Base-by-base conservation (phyloP, 2,329 filamentous ascomycete species). In the Trichoderma harzianum region DNA sequence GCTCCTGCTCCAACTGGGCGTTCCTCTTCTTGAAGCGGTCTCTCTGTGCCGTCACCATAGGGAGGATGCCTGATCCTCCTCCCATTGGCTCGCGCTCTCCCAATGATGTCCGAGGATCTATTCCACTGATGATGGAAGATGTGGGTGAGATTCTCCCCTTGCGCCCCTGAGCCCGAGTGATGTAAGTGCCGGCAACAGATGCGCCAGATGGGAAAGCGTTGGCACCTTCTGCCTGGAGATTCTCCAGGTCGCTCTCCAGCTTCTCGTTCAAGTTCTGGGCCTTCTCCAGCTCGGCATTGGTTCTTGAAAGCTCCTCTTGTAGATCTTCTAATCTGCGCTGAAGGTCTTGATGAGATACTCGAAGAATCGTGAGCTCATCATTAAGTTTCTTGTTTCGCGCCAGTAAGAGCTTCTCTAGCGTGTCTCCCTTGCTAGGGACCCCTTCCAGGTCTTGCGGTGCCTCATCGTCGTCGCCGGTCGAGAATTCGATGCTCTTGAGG, bases 21-120 rank as follows among this genome's bases (percentile, higher is more conserved):
- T 97, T 98, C 78, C 95, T 93, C 85, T 97, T 94, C 86, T 98
- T 98, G 88, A 98, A 99, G 66, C 96, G 93, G 82, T 99, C 96
- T 73, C 96, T 92, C 83, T 99, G 97, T 2, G 97, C 96, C 39
- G 96, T 97, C 67, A 99, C 93, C 97, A 99, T 99, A 39, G 96
- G 97, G 28, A 99, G 85, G 74, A 99, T 98, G 14, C 95, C 94
- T 0, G 93, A 93, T 2, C 93, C 93, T 69, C 93, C 87, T 36
- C 92, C 92, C 70, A 91, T 87, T 10, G 91, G 86, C 61, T 94
- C 92, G 18, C 86, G 83, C 51, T 86, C 82, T 10, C 82, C 79
- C 62, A 82, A 84, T 55, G 76, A 74, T 18, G 72, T 85, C 57
- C 89, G 87, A 26, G 92, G 91, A 78, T 97, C 93, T 78, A 98